Conservation (phyloP, 2,329 filamentous ascomycete genomes). For the Aspergillus piperis region DNA sequence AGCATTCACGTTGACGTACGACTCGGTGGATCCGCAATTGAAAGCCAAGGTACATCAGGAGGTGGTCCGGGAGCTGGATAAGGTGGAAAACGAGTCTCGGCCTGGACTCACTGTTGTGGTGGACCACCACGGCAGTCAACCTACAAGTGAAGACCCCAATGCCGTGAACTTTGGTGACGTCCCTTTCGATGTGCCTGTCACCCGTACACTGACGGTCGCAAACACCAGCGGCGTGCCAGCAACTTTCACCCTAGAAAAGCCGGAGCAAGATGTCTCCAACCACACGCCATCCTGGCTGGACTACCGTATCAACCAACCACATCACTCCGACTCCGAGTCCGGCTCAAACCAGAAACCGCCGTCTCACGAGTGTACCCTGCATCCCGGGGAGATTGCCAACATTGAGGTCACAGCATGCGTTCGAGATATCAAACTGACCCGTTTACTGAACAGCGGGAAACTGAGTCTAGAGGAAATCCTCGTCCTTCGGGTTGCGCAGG, state of each 20-base stretch:
- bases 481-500: constrained; percentile 77
- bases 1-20: constrained; percentile 80
- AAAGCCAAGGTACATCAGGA: constrained; percentile 84
- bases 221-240: constrained; percentile 87
- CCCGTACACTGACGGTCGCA: constrained; percentile 75
- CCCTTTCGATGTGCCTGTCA: constrained; percentile 66
- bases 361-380: constrained; percentile 63
- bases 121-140: constrained; percentile 54
- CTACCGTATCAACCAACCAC: constrained; percentile 62
- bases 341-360: constrained; percentile 29
- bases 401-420: constrained; percentile 70
- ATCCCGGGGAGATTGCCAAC: constrained; percentile 80
- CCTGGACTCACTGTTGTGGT: constrained; percentile 81
- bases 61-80: constrained; percentile 83
- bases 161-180: constrained; percentile 79
- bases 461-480: constrained; percentile 78
- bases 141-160: constrained; percentile 48
- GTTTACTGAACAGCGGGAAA: constrained; percentile 69
- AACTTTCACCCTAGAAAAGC: constrained; percentile 75
- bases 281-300: constrained; percentile 68
- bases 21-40: constrained; percentile 80
- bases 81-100: constrained; percentile 85
- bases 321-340: constrained; percentile 35
- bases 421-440: constrained; percentile 63
- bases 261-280: constrained; percentile 51